Evolutionary conservation across 1,139 yeast genomes (phyloP), one percentile per base, ranked within the genome.

Genomic region (Zygosaccharomyces sapae): DNA sequence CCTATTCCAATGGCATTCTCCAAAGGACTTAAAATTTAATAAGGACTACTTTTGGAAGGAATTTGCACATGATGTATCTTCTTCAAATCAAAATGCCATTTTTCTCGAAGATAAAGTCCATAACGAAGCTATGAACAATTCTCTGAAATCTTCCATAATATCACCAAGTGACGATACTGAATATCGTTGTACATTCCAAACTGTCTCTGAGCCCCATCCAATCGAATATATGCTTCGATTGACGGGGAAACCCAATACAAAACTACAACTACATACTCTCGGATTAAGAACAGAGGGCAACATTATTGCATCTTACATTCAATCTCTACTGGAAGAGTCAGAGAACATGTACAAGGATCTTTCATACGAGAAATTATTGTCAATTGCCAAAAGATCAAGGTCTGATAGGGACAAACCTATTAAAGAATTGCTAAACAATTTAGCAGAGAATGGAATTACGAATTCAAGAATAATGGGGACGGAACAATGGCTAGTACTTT

Each of bases 351-450:
- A 57, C 36, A 49, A 51, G 30, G 50, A 55, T 41, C 37, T 59
- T 2, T 49, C 53, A 40, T 62, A 62, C 44, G 55, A 56, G 19
- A 60, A 57, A 34, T 49, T 62, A n/a, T 29, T 62, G 19, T 41
- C 48, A 19, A 58, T 62, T 18, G 66, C 66, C 10, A 52, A 44
- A 38, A 36, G 36, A 19, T 20, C 46, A 4, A 38, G 43, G 33
- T 18, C 20, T 7, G 16, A 12, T 18, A 43, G 41, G 24, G 46
- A 46, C 7, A 44, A 46, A 13, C 22, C 45, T 8, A 50, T 46
- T 7, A 52, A 45, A 20, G 24, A 43, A 2, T 36, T 58, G n/a
- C 41, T 58, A 13, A 31, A 38, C 6, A 39, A 37, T 10, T 35
- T 57, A 18, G 56, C 59, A 5, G 46, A 43, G 36, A 42, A 45